These are phyloP conservation scores for Nyssa sinensis DNA, from an alignment of 148 eudicot genomes.

Conservation along the genomic window DNA sequence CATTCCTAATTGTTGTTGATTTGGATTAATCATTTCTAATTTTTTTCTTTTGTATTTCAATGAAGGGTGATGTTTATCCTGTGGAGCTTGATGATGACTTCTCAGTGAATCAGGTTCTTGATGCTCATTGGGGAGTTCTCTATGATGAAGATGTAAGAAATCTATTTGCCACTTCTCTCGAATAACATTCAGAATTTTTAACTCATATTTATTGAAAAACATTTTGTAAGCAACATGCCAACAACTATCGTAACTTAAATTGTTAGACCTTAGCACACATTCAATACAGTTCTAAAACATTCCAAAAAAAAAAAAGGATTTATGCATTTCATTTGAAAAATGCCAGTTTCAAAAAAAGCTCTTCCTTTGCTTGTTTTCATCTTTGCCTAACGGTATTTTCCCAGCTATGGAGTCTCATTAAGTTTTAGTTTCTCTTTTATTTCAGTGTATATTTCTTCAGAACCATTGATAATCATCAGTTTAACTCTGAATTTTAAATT, in stretches of 20 bases:
- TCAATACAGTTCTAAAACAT: neutral
- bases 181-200: neutral
- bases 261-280: neutral
- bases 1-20: neutral
- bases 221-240: too few species aligned
- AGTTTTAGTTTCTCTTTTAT: neutral
- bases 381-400: neutral
- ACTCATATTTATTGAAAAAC: neutral
- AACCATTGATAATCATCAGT: neutral
- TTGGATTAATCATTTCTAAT: conserved; percentile 1
- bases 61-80: conserved; percentile 96
- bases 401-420: neutral
- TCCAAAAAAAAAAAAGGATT: neutral
- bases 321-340: neutral
- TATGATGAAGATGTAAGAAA: conserved; percentile 77
- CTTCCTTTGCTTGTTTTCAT: neutral
- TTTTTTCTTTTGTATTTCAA: conserved; percentile 12
- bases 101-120: conserved; percentile 63
- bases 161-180: neutral
- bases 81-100: conserved; percentile 61
- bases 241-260: neutral
- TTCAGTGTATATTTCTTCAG: neutral
- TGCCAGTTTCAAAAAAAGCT: neutral
- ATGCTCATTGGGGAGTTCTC: conserved; percentile 96
- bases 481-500: neutral